Conservation (phyloP, 2,329 filamentous ascomycete genomes). For the Colletotrichum filicis region DNA sequence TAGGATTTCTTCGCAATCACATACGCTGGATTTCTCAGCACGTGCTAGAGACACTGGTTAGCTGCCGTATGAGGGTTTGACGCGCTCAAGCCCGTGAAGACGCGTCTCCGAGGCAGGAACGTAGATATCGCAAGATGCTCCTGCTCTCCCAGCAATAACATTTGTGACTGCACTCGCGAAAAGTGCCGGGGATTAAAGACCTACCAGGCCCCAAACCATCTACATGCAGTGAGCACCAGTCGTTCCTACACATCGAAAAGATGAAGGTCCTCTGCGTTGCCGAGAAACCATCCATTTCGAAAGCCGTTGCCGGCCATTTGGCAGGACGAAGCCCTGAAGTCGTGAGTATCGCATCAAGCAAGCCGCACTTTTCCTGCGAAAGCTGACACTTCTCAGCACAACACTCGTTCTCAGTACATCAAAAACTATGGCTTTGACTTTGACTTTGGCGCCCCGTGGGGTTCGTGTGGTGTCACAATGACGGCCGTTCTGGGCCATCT, state of each 20-base stretch:
- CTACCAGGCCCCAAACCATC: neutral
- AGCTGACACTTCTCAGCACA: conserved; percentile 61
- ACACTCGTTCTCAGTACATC: conserved; percentile 79
- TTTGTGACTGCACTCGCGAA: neutral
- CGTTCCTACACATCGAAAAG: conserved; percentile 40
- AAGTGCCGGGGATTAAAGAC: neutral
- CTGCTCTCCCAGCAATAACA: conserved; percentile 2
- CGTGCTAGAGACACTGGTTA: neutral
- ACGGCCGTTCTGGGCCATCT: conserved; percentile 93
- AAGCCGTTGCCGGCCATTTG: conserved; percentile 90
- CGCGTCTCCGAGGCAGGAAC: neutral
- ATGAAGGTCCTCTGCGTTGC: conserved; percentile 68
- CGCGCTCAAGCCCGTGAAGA: conserved; percentile 8
- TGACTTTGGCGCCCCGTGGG: conserved; percentile 84
- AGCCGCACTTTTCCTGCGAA: neutral
- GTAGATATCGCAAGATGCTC: conserved; percentile 6
- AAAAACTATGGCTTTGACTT: conserved; percentile 97
- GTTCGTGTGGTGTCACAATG: conserved; percentile 87
- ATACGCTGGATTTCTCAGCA: neutral
- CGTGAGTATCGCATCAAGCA: conserved; percentile 60
- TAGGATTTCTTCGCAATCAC: neutral
- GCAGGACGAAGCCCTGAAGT: conserved; percentile 79
- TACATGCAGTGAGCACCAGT: neutral
- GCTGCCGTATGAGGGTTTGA: neutral
- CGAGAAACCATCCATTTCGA: conserved; percentile 90